Conservation (phyloP, 495 filamentous ascomycete genomes). For the Sordaria brevicollis region DNA sequence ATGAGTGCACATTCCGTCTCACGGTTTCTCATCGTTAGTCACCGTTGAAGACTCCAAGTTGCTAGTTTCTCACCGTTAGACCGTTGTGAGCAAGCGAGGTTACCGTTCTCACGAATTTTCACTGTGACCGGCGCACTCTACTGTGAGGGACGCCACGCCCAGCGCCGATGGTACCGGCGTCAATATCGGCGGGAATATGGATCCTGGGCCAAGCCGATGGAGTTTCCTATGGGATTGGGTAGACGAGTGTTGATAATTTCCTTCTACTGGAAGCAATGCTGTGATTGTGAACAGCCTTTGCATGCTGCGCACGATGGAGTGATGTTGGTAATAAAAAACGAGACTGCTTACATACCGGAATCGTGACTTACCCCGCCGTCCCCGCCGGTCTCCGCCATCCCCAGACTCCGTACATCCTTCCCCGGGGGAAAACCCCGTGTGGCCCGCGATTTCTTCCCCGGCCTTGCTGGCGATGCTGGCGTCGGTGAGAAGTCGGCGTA, state of each 20-base stretch:
- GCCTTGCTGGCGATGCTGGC: not conserved
- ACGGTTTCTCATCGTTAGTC: not conserved
- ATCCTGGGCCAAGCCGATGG: too few species aligned
- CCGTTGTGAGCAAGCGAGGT: too few species aligned
- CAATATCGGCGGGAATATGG: not conserved
- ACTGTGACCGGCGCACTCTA: not conserved
- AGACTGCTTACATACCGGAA: not conserved
- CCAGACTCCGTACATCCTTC: not conserved
- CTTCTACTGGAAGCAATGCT: too few species aligned
- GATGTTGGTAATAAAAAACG: not conserved
- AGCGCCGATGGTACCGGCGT: not conserved
- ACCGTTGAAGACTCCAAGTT: too few species aligned
- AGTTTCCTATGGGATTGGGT: too few species aligned
- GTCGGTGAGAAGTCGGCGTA: not conserved
- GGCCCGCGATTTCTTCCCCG: not conserved
- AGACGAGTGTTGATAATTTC: too few species aligned
- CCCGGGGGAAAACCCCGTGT: not conserved
- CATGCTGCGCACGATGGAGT: not conserved
- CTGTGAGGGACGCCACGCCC: not conserved
- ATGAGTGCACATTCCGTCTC: too few species aligned
- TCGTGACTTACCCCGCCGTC: not conserved
- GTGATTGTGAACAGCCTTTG: not conserved
- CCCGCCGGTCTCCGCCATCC: not conserved
- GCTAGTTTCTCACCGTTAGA: too few species aligned
- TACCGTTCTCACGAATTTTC: too few species aligned